Base-by-base conservation (phyloP, 345 rosid species). In the Citrus cavaleriei region DNA sequence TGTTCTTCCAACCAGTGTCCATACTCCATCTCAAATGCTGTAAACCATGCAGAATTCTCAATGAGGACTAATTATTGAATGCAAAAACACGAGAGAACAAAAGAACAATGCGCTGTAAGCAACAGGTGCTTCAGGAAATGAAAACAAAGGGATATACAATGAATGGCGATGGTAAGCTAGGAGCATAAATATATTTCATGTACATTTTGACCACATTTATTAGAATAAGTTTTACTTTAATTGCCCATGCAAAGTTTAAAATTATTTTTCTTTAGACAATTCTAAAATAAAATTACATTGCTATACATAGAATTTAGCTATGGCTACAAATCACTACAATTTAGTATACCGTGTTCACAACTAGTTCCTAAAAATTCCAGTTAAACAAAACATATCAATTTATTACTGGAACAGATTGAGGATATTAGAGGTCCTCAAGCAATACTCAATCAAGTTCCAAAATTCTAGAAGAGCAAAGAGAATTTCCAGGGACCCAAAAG, bases 11-110 rank as follows among this genome's bases (percentile, higher is more conserved):
- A 78, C 99, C 99, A 96, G 35, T 84, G 88, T 72, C 88, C 92
- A 65, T 96, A 96, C 84, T 93, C 93, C 91, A 90, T 86, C 90
- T 96, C 98, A 88, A 96, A 96, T 68, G 91, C 83, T 32, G 91
- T 85, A 76, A 91, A 88, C 58, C 92, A 95, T 93, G 88, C 66
- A 74, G 68, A 79, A 67, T 63, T 38, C 34, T 76, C 46, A 70
- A 40, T 59, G 32, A 79, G 64, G 63, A 57, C 40, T 69, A 25
- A 42, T 68, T 60, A n/a, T 40, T 10, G 35, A 70, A 72, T 42
- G 32, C 51, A 83, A 54, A 67, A 75, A 59, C 55, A 40, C 51
- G 37, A 79, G 68, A 51, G 37, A 79, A 73, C 34, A 67, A 55
- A 63, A 65, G 35, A 34, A 70, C 24, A 51, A 21, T 19, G 12